Evolutionary conservation across 1,284 basidiomycete genomes (phyloP), one percentile per base, ranked within the genome.

Genomic region (Tilletia indica): DNA sequence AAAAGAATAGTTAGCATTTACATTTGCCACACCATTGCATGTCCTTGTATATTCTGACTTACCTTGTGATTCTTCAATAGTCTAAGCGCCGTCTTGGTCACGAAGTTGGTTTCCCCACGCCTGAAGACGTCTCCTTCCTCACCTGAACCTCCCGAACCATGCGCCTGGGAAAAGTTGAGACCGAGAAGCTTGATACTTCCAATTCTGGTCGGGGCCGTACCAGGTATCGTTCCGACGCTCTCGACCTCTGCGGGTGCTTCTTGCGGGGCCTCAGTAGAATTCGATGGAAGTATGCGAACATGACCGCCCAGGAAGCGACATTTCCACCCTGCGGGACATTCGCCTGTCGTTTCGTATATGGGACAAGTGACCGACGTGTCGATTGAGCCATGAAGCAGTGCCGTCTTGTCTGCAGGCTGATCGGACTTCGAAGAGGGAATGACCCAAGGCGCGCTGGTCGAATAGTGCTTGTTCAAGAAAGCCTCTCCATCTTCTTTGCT

Each of bases 251-350:
- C 39, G 4, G 5, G 19, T 38, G 19, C 47, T 34, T 34, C 70
- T 14, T 38, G n/a, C n/a, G 38, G 21, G n/a, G 21, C 39, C 68
- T 16, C 67, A 21, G 38, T 42, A 2, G 6, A 19, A 14, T 47
- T 19, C 6, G 31, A 47, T 34, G 56, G 56, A 4, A 58, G 25
- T 14, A 58, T n/a, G 48, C 48, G n/a, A 21, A 82, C 78, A 61
- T 98, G 96, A 0, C 89, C 90, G 12, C 91, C 91, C 3, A 97
- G 88, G 85, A 92, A 97, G 1, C 96, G 90, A 83, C 96, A 99
- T 84, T 93, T 92, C 86, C 93, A 91, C 4, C 93, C 96, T 75
- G 89, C 89, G 68, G 90, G 90, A 85, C 95, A 98, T 80, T 91
- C 89, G 0, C 95, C 95, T 4, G 88, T 87, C 74, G 90, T 89